A percentile compares a stretch with the other conserved stretches of the same genome.
These are phyloP conservation scores for Penicillium expansum DNA, from an alignment of 2,329 filamentous ascomycete genomes.

Conservation along the genomic window DNA sequence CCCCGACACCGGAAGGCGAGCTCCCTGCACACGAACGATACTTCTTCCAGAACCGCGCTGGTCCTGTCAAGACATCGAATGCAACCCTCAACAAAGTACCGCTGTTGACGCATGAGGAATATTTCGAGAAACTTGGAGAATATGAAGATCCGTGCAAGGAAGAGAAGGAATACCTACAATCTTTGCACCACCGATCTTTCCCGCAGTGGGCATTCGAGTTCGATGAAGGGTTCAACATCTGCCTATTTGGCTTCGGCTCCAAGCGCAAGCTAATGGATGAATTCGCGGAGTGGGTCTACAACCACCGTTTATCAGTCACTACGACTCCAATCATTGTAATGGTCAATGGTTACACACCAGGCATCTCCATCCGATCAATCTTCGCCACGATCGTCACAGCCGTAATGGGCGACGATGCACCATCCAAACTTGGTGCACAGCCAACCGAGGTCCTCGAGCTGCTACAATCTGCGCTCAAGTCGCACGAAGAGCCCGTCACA, in stretches of 20 bases:
- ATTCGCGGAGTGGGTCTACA: conserved; percentile 70
- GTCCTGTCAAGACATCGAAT: conserved; percentile 77
- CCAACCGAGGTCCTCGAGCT: conserved; percentile 66
- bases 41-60: conserved; percentile 87
- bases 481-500: conserved; percentile 52
- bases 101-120: conserved; percentile 87
- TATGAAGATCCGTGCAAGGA: conserved; percentile 66
- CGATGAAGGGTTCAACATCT: conserved; percentile 79
- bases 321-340: conserved; percentile 65
- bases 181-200: conserved; percentile 76
- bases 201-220: conserved; percentile 93
- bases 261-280: conserved; percentile 72
- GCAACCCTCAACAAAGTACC: conserved; percentile 74
- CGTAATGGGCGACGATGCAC: conserved; percentile 46
- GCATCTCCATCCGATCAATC: conserved; percentile 46
- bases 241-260: conserved; percentile 88
- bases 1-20: conserved; percentile 75
- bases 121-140: conserved; percentile 67
- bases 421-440: conserved; percentile 59
- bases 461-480: conserved; percentile 61
- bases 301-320: conserved; percentile 31
- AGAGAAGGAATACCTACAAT: conserved; percentile 69
- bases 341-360: conserved; percentile 73
- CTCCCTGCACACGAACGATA: conserved; percentile 87
- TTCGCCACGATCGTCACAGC: conserved; percentile 63